Evolutionary conservation across 495 filamentous ascomycete species (phyloP), one percentile per base, ranked within the genome.

Genomic region (Penicillium paxilli): DNA sequence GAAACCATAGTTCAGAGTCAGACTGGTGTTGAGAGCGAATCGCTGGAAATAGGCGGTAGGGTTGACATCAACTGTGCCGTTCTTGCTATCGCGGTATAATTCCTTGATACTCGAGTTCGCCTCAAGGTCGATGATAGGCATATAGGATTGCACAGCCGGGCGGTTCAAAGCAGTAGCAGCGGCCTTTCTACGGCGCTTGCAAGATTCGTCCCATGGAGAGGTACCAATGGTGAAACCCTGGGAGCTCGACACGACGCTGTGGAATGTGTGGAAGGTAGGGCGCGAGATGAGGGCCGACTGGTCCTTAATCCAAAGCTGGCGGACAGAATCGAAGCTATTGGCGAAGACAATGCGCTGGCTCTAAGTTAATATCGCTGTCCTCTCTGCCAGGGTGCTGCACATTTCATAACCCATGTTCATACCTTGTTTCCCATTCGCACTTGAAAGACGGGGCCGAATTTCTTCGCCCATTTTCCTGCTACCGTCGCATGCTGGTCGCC

Each of bases 201-300:
- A 88, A 37, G 81, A 85, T 48, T 88, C 86, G 61, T 88, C 85
- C 86, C 86, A 90, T 0, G 87, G 87, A 0, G 83, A 87, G 0
- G 87, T 89, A 5, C 87, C 87, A 54, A 90, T 87, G 0, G 86
- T 89, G 63, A 86, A 89, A 7, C 85, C 86, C 69, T 87, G 84
- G 14, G 82, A 86, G 54, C 74, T 80, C 35, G 84, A 87, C 6
- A 89, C 84, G 5, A 89, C 85, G 28, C 75, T 84, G 60, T 90
- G 87, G 73, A 89, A 89, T 1, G 86, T 88, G 62, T 88, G 84
- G 49, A 88, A 82, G 1, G 75, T 87, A 0, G 87, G 87, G 6
- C 87, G 79, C 3, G 85, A 88, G 58, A 88, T 87, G 23, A 89
- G 73, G n/a, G 84, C 80, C 0, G 83, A 84, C 60, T 86, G 83